Percentiles rank a stretch among this genome's conserved stretches.
phyloP scores from a whole-genome alignment of 768 basidiomycete genomes.

The Agaricus sinodeliciosus region DNA sequence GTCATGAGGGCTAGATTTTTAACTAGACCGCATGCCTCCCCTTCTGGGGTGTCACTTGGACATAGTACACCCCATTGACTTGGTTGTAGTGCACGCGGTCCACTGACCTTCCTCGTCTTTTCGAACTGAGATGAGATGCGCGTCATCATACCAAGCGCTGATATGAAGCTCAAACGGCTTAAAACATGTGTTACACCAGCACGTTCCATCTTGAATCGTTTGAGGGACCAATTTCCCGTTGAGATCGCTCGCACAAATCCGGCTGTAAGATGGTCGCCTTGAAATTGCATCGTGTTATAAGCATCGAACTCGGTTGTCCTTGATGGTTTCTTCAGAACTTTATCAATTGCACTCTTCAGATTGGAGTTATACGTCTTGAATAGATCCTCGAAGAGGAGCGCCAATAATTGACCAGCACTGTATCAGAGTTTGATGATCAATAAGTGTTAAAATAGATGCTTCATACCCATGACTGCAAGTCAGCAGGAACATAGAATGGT shows the following conservation, averaged over 20 bases:
- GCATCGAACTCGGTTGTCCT: slow-evolving; percentile 94
- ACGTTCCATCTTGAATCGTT: slow-evolving; percentile 99
- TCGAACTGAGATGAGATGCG: slow-evolving; percentile 98
- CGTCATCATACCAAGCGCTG: slow-evolving; percentile 99
- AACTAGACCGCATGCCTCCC: slow-evolving; percentile 97
- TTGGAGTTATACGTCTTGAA: slow-evolving; percentile 99
- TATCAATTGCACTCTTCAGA: slow-evolving; percentile 92
- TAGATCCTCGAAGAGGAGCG: slow-evolving; percentile 93
- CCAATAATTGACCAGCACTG: slow-evolving; percentile 93
- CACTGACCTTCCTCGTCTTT: slow-evolving; percentile 98
- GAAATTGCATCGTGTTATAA: slow-evolving; percentile 89
- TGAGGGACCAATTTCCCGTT: slow-evolving; percentile 98
- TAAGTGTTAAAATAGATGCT: background rate
- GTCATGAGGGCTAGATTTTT: slow-evolving; percentile 99
- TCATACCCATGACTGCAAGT: background rate
- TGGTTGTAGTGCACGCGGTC: slow-evolving; percentile 93
- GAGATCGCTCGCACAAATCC: slow-evolving; percentile 97
- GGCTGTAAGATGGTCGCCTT: slow-evolving; percentile 92
- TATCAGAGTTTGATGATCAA: slow-evolving; percentile 7
- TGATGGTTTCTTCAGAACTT: slow-evolving; percentile 93
- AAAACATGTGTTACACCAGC: slow-evolving; percentile 98
- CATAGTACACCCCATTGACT: slow-evolving; percentile 99
- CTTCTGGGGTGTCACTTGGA: slow-evolving; percentile 98
- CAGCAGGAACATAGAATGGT: background rate
- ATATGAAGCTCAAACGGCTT: slow-evolving; percentile 91